Evolutionary conservation across 768 basidiomycete species (phyloP).

Genomic region (Lyophyllum atratum): DNA sequence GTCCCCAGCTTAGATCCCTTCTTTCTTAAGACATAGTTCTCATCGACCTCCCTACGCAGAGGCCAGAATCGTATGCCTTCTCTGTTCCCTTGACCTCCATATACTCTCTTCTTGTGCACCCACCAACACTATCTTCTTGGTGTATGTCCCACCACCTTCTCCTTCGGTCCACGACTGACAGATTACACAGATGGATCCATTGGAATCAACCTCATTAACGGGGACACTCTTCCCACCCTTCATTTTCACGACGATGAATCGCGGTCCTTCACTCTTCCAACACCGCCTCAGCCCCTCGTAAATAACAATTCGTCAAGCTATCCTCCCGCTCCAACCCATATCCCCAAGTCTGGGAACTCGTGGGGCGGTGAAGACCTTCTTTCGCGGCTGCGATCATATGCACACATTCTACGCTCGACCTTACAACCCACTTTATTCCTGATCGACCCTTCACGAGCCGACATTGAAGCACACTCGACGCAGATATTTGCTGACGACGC

Average conservation of each 20-base stretch:
- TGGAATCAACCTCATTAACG: conserved; percentile 85
- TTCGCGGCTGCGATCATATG: conserved; percentile 71
- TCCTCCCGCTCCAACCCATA: conserved; percentile 57
- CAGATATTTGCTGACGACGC: conserved; percentile 85
- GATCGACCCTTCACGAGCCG: conserved; percentile 89
- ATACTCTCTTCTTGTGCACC: conserved; percentile 85
- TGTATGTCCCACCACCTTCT: conserved; percentile 42
- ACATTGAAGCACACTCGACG: conserved; percentile 88
- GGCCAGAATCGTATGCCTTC: conserved; percentile 92
- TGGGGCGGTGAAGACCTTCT: conserved; percentile 93
- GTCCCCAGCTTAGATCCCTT: background rate
- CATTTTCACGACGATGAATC: conserved; percentile 99
- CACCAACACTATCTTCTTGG: conserved; percentile 85
- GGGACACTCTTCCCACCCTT: conserved; percentile 83
- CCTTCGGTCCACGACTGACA: conserved; percentile 2
- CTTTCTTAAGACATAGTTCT: conserved; percentile 69
- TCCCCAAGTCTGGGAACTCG: conserved; percentile 47
- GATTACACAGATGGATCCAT: conserved; percentile 73
- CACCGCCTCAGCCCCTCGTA: conserved; percentile 36
- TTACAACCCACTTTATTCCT: conserved; percentile 87
- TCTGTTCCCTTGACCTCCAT: conserved; percentile 90
- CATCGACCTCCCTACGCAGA: conserved; percentile 80
- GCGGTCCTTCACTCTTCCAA: conserved; percentile 64
- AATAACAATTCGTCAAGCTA: conserved; percentile 52
- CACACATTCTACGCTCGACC: conserved; percentile 81